Conservation (phyloP, 1,284 basidiomycete species). For the Ceratobasidium sp. region DNA sequence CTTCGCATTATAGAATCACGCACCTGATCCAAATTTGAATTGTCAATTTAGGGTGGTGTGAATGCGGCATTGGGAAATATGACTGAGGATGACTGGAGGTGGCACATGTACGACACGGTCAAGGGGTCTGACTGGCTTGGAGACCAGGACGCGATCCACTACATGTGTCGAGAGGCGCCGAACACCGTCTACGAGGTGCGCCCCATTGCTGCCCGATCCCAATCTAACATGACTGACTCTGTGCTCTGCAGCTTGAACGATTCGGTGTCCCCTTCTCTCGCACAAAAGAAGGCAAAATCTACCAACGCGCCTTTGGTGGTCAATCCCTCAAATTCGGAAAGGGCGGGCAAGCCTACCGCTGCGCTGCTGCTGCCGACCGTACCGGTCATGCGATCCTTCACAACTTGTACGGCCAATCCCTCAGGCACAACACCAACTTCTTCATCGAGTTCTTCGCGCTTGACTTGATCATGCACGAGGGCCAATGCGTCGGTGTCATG, state of each 20-base stretch:
- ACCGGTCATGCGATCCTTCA: slow-evolving; percentile 99
- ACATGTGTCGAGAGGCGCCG: slow-evolving; percentile 98
- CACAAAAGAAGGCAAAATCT: slow-evolving; percentile 99
- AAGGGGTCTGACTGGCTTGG: slow-evolving; percentile 99
- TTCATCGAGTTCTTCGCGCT: slow-evolving; percentile 99
- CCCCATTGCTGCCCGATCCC: slow-evolving; percentile 11
- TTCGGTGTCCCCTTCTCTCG: slow-evolving; percentile 99
- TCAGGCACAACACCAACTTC: slow-evolving; percentile 99
- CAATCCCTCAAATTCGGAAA: slow-evolving; percentile 98
- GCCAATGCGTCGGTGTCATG: slow-evolving; percentile 99
- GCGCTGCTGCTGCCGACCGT: slow-evolving; percentile 98
- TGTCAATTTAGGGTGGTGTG: slow-evolving; percentile 83
- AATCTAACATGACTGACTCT: neutral
- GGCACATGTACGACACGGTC: slow-evolving; percentile 99
- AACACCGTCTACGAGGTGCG: slow-evolving; percentile 89
- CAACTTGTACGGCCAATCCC: slow-evolving; percentile 98
- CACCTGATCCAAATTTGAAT: slow-evolving; percentile 34
- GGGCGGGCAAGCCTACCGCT: slow-evolving; percentile 99
- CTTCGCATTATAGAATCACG: neutral
- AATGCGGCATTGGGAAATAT: slow-evolving; percentile 99
- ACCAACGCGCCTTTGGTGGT: slow-evolving; percentile 99
- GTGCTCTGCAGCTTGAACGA: slow-evolving; percentile 83
- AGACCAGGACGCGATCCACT: slow-evolving; percentile 99
- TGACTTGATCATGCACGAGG: slow-evolving; percentile 98
- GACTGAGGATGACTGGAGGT: slow-evolving; percentile 99